Evolutionary conservation across 805 yeast genomes (phyloP), one percentile per base, ranked within the genome.

Genomic region (Saccharomycopsis lassenensis): DNA sequence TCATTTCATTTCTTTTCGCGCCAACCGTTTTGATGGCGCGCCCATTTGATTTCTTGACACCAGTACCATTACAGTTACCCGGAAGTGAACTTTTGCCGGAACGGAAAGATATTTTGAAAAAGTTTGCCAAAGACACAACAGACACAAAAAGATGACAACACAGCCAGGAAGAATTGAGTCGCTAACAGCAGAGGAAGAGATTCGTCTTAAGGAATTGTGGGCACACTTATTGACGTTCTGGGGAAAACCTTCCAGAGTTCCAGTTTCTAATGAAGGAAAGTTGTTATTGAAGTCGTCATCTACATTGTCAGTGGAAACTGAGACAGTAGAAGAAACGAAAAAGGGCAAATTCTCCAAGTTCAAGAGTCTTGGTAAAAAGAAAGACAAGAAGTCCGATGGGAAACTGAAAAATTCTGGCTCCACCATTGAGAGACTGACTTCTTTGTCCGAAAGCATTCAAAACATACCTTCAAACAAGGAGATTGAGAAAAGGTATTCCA

Each of bases 131-230:
- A n/a, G n/a, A n/a, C n/a, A n/a, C n/a, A n/a, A n/a, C n/a, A n/a
- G n/a, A n/a, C n/a, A n/a, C n/a, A n/a, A n/a, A n/a, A 31, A 20
- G 27, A 24, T 18, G 23, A 32, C 34, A 21, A 40, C 39, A 10
- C 52, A 58, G 3, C 52, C 59, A 4, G 74, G 75, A 4, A 61
- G 71, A 44, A 59, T 62, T 29, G 61, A 59, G 39, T 61, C 67
- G 2, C 51, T 74, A 22, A 62, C 69, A 3, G 46, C 57, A 2
- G 79, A 77, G 17, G 75, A 80, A 52, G 87, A 80, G 49, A 48
- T 66, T 34, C 63, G 66, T 14, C 57, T 80, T 50, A 82, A 82
- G 54, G 83, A 78, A 49, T 65, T 69, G 4, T 82, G 87, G 86
- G 74, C 78, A 33, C 66, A 74, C 48, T 48, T 74, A 31, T 59